Evolutionary conservation across 768 basidiomycete genomes (phyloP), one percentile per base, ranked within the genome.

Genomic region (Auricularia sp.): DNA sequence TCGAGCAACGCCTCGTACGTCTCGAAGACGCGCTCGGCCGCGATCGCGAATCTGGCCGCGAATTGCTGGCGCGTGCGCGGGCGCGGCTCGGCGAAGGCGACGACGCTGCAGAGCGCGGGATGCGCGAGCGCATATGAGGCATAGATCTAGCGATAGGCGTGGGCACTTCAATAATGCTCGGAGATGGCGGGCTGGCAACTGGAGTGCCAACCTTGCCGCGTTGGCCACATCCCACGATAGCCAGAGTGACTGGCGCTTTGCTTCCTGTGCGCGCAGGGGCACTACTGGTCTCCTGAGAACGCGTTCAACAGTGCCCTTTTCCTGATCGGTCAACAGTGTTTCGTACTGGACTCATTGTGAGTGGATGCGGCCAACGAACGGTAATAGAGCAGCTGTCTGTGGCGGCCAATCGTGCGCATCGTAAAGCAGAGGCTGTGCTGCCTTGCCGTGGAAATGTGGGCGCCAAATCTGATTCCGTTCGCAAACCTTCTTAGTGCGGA

Each of bases 11-110:
- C 87, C 61, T 85, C 76, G 87, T 88, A 93, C 10, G 84, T 80
- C 14, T 77, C 71, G 70, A 93, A 94, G 51, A 86, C 83, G 44
- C 87, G 84, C 1, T 86, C 84, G n/a, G 76, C 70, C 66, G 92
- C 86, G 65, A 94, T 75, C 0, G 77, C 73, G 69, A 91, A 82
- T 0, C 75, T 71, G 18, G 79, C 72, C 5, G 85, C 83, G 68
- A 91, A 87, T 65, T 77, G 73, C 43, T 77, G 72, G 61, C 82
- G 84, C 1, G 91, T 87, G 64, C 84, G 81, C 3, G 81, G 79
- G 21, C 90, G 84, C 2, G 92, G 92, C 67, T 95, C 93, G 16
- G 90, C 91, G 64, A 94, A 88, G 23, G 92, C 87, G 18, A 93
- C 87, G 51, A 95, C 80, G 72, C 84, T 88, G 80, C 88, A 90